A percentile compares a stretch with the other conserved stretches of the same genome.
Conservation (phyloP, 2,329 filamentous ascomycete genomes). For the Ceratocystis diversiconidia region DNA sequence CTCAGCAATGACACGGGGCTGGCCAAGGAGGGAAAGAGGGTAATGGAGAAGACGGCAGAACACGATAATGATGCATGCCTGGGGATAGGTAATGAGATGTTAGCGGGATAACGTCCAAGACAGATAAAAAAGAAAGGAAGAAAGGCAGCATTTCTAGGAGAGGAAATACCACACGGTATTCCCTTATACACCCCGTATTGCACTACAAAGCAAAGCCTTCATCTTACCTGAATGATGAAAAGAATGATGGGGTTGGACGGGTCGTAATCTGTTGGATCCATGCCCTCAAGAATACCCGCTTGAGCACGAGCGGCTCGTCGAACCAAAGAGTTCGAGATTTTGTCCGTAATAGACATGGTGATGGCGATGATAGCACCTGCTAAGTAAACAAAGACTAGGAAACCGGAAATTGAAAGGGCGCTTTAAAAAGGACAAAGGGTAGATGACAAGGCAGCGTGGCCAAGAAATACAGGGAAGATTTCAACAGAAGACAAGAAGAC, state of each 20-base stretch:
- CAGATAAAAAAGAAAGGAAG: neutral
- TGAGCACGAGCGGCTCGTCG: constrained; percentile 27
- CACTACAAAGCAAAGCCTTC: neutral
- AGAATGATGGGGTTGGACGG: constrained; percentile 57
- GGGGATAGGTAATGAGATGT: constrained; percentile 16
- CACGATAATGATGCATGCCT: constrained; percentile 34
- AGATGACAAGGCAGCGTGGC: neutral
- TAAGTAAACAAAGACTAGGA: too few relatives aligned
- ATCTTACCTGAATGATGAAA: constrained; percentile 56
- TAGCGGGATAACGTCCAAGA: neutral
- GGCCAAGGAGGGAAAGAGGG: constrained; percentile 60
- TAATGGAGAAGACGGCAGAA: constrained; percentile 48
- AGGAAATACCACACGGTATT: neutral
- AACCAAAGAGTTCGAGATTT: constrained; percentile 21
- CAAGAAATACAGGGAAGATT: neutral
- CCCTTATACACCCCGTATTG: neutral
- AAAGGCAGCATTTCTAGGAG: neutral
- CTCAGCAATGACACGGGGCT: constrained; percentile 72
- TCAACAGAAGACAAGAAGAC: neutral
- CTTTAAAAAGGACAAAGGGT: neutral
- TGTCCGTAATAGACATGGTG: constrained; percentile 22
- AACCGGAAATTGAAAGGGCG: neutral
- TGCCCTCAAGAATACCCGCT: constrained; percentile 54
- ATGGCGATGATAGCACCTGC: neutral
- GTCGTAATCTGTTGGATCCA: constrained; percentile 54